phyloP scores from a whole-genome alignment of 306 rosid genomes.

The Fragaria ananassa region DNA sequence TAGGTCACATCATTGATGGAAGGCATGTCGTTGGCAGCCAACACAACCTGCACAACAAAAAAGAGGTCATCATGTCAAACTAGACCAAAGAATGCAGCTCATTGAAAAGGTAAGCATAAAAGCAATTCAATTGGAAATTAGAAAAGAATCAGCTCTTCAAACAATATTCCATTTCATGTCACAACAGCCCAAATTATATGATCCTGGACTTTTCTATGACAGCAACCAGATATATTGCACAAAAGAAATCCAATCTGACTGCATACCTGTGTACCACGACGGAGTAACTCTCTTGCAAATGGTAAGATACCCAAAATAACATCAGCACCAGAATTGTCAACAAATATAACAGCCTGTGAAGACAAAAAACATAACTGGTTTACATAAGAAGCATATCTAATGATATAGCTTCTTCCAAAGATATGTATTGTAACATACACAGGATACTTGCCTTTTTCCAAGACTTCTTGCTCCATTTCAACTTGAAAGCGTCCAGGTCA shows the following conservation, averaged over 20 bases:
- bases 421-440: background rate
- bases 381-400: constrained; percentile 16
- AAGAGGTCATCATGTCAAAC: constrained; percentile 21
- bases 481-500: constrained; percentile 75
- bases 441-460: constrained; percentile 80
- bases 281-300: constrained; percentile 90
- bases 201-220: constrained; percentile 5
- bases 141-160: constrained; percentile 14
- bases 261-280: constrained; percentile 80
- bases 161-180: background rate
- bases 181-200: no score
- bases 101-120: background rate
- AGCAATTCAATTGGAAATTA: constrained; percentile 6
- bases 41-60: constrained; percentile 62
- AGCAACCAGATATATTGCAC: constrained; percentile 4
- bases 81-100: constrained; percentile 17
- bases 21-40: constrained; percentile 97
- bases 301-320: constrained; percentile 89
- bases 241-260: constrained; percentile 16
- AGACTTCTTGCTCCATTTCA: constrained; percentile 74
- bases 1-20: constrained; percentile 87
- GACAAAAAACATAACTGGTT: constrained; percentile 16
- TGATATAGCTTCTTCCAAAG: constrained; percentile 10
- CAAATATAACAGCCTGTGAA: constrained; percentile 79
- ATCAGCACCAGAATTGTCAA: constrained; percentile 98